Conservation (phyloP, 2,329 filamentous ascomycete species). For the Piedraia hortae region DNA sequence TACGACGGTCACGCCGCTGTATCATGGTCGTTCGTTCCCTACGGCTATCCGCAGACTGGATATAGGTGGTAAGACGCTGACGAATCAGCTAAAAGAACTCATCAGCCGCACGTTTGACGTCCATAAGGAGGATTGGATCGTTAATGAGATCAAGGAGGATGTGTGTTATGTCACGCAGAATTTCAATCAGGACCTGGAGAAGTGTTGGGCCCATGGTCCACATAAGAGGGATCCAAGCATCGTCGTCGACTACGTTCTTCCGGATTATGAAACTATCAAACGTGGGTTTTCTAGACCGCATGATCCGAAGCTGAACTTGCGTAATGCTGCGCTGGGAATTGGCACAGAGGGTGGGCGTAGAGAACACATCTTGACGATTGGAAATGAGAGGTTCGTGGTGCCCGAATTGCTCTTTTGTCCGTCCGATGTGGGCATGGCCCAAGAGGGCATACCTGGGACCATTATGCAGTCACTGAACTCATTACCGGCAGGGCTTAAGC, state of each 20-base stretch:
- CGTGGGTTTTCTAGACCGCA: slow-evolving; percentile 52
- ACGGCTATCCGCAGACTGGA: slow-evolving; percentile 61
- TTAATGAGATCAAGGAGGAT: slow-evolving; percentile 87
- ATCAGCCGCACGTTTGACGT: slow-evolving; percentile 89
- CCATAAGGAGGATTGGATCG: slow-evolving; percentile 74
- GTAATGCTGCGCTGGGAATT: slow-evolving; percentile 21
- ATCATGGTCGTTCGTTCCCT: slow-evolving; percentile 56
- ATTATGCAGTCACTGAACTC: slow-evolving; percentile 49
- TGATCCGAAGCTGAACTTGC: slow-evolving; percentile 35
- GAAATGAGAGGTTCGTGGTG: slow-evolving; percentile 75
- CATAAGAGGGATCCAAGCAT: slow-evolving; percentile 29
- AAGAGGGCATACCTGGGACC: slow-evolving; percentile 59
- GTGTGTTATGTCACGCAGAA: slow-evolving; percentile 39
- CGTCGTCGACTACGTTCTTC: slow-evolving; percentile 74
- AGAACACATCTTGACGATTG: slow-evolving; percentile 64
- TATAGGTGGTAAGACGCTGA: slow-evolving; percentile 74
- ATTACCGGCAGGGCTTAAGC: slow-evolving; percentile 60
- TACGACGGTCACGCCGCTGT: slow-evolving; percentile 67
- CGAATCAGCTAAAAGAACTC: slow-evolving; percentile 72
- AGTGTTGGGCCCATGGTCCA: slow-evolving; percentile 52
- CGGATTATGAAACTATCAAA: slow-evolving; percentile 39
- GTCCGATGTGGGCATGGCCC: slow-evolving; percentile 55
- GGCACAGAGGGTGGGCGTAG: slow-evolving; percentile 17
- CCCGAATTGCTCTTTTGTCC: slow-evolving; percentile 80
- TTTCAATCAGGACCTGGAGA: slow-evolving; percentile 52